Base-by-base conservation (phyloP, 768 basidiomycete species). In the Tylopilus plumbeoviolaceoides region DNA sequence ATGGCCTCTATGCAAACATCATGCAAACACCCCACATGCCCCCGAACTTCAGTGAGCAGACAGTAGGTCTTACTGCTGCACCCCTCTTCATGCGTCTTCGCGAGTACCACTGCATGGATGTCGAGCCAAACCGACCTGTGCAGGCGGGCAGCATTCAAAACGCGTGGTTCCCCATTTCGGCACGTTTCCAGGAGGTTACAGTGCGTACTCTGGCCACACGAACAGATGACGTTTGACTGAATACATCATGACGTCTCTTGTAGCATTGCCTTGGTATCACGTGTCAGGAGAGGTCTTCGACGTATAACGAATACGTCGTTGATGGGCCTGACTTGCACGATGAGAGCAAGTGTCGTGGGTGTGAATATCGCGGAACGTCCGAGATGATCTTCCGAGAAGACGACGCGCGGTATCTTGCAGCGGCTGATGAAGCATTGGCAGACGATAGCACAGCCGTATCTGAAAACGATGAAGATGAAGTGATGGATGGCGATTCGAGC, bases 71-170 rank as follows among this genome's bases (percentile, higher is more conserved):
- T 31, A 70, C 68, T 5, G 76, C 75, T 51, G 69, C 74, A 21
- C 84, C 84, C 5, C 57, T 86, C 35, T 85, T 77, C 62, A 73
- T 88, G 70, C 75, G 81, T 11, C 66, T 87, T 23, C 67, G 70
- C 40, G 87, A 89, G 62, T 80, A 78, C 47, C 72, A 76, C 47
- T 76, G 74, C 55, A 68, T 74, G 61, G 69, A 79, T 39, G 49
- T 66, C 46, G 36, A 45, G 1, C 76, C 79, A 17, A 70, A 63
- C 46, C 62, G 57, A 30, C 73, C 70, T 2, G 62, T 53, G 3
- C 38, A 57, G 10, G 53, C 65, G 21, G 76, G 77, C 39, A 69
- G 73, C 23, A 57, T 77, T n/a, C 57, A 67, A 42, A 69, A 73
- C 10, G 78, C 70, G 25, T 79, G 78, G 75, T 59, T 75, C 59